Evolutionary conservation across 2,329 filamentous ascomycete genomes (phyloP).

Genomic region (Aspergillus sp.): DNA sequence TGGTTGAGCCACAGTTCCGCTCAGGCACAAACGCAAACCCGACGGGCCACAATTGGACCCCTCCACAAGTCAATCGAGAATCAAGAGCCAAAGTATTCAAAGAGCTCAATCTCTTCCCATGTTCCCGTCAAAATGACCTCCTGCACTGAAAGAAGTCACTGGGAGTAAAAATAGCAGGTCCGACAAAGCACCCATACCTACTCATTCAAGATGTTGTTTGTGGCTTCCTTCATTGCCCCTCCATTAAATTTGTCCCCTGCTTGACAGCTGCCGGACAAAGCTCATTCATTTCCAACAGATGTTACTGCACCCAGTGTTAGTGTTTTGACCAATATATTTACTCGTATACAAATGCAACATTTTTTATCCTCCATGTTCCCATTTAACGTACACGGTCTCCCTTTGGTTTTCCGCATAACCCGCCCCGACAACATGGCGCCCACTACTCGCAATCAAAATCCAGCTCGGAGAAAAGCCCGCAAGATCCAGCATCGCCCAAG

Average conservation of each 20-base stretch:
- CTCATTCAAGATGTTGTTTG: neutral
- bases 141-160: neutral
- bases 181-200: neutral
- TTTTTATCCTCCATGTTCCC: neutral
- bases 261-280: neutral
- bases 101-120: neutral
- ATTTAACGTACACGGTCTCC: neutral
- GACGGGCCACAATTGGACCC: neutral
- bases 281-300: slow-evolving; percentile 1
- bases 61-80: neutral
- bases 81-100: neutral
- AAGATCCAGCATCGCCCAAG: slow-evolving; percentile 8
- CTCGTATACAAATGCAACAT: neutral
- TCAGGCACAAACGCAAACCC: too few species aligned
- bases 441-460: slow-evolving; percentile 7
- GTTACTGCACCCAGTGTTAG: neutral
- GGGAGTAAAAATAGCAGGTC: slow-evolving; percentile 3
- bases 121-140: neutral
- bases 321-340: neutral
- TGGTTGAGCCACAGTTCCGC: neutral
- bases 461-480: slow-evolving; percentile 13
- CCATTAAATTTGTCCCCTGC: neutral
- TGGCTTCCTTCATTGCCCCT: neutral
- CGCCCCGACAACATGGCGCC: slow-evolving; percentile 16
- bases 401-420: neutral